A percentile compares a stretch with the other conserved stretches of the same genome.
Evolutionary conservation across 208 protist species (phyloP).

Genomic region (Crithidia sp.): DNA sequence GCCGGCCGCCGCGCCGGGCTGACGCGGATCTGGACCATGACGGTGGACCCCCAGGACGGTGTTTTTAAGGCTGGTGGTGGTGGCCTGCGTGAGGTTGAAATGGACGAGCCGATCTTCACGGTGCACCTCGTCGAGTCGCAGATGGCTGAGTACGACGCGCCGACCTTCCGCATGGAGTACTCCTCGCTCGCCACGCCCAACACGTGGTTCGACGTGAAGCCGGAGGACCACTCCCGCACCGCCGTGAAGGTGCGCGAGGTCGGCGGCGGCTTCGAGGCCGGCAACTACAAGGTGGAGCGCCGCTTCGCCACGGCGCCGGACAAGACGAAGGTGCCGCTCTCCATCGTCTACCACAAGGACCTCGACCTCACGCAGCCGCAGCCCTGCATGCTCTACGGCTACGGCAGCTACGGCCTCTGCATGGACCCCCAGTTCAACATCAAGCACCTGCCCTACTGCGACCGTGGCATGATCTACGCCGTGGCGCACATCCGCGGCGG

Average conservation of each 20-base stretch:
- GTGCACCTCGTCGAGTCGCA: conserved; percentile 55
- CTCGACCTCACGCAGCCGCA: conserved; percentile 68
- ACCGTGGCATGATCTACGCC: conserved; percentile 92
- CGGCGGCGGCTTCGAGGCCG: conserved; percentile 68
- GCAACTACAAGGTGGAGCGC: conserved; percentile 75
- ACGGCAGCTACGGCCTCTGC: conserved; percentile 90
- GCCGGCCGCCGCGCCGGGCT: conserved; percentile 71
- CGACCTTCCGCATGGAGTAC: conserved; percentile 79
- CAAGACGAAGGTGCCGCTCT: conserved; percentile 73
- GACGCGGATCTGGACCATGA: conserved; percentile 82
- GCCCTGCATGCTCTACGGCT: conserved; percentile 91
- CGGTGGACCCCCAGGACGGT: conserved; percentile 36
- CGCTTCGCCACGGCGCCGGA: conserved; percentile 82
- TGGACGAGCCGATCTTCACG: conserved; percentile 81
- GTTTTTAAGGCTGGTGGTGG: conserved; percentile 32
- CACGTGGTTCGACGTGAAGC: conserved; percentile 76
- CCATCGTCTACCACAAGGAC: conserved; percentile 79
- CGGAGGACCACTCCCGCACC: conserved; percentile 39
- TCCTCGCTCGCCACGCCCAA: conserved; percentile 81
- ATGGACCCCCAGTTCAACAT: conserved; percentile 88
- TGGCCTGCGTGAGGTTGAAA: conserved; percentile 54
- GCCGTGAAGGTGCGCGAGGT: conserved; percentile 80
- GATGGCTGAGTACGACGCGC: conserved; percentile 74
- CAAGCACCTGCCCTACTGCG: conserved; percentile 79
- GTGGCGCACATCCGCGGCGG: conserved; percentile 94